Evolutionary conservation across 306 rosid species (phyloP), one percentile per base, ranked within the genome.

Genomic region (Dalbergia cochinchinensis): DNA sequence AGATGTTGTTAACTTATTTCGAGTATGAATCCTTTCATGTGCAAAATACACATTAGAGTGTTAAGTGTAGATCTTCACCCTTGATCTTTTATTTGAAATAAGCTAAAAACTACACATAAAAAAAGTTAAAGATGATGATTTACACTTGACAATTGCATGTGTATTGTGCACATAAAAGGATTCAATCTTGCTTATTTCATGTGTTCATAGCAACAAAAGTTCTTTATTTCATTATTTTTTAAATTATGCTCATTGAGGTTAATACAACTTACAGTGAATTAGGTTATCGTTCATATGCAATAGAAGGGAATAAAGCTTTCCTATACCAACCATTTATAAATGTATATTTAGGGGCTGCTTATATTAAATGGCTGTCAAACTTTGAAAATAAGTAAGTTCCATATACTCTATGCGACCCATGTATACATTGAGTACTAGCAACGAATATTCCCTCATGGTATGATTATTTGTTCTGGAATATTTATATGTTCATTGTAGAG

Each of bases 341-440:
- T 22, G 80, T 91, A 66, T 91, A 91, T 83, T 84, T 90, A 37
- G 97, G 92, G 44, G 94, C 95, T 77, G 99, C 99, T 72, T 90
- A 91, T 88, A 80, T 94, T 63, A 86, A 85, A 72, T 92, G 94
- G 93, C 63, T 92, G 81, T 81, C 97, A 73, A 80, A 42, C 65
- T 91, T 88, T 50, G 91, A 87, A 5, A 78, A 90, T 58, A 81
- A 33, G 97, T 92, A 86, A 91, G 97, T 88, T 66, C 15, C 37
- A 47, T 69, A 58, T 57, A 41, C 64, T 76, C 51, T 63, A 19
- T 20, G 0, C 41, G 63, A 58, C 57, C 78, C 48, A 76, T 77
- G 22, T 64, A 48, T 76, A 75, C 11, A 8, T 6, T 47, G 13
- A 57, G 41, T 26, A 22, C 6, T 33, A 2, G 50, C 65, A 69